Percentiles rank a stretch among this genome's conserved stretches.
Evolutionary conservation across 768 basidiomycete genomes (phyloP).

Genomic region (Trametes elegans): DNA sequence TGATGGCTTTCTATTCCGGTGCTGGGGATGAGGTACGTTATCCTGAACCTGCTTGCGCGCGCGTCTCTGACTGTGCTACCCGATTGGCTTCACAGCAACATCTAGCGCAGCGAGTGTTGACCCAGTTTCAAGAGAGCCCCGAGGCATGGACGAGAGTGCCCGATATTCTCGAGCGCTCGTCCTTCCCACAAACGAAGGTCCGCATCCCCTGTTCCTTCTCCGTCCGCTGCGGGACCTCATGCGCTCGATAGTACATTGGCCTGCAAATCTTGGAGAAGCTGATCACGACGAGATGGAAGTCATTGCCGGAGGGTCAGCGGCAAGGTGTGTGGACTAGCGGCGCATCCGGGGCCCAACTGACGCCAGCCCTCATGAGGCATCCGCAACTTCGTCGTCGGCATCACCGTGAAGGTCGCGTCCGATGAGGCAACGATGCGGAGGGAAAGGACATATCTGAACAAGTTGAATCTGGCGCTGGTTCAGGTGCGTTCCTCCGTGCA

Average conservation of each 20-base stretch:
- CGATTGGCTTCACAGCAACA: slow-evolving; percentile 65
- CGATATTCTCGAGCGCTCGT: slow-evolving; percentile 82
- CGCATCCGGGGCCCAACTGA: not conserved
- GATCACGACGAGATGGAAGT: slow-evolving; percentile 94
- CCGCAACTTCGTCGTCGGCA: slow-evolving; percentile 91
- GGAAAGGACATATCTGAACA: slow-evolving; percentile 94
- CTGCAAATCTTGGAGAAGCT: slow-evolving; percentile 96
- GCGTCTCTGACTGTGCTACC: not conserved
- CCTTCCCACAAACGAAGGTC: slow-evolving; percentile 86
- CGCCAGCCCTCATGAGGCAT: slow-evolving; percentile 55
- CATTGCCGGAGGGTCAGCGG: slow-evolving; percentile 89
- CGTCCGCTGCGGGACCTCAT: not conserved
- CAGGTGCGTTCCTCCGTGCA: slow-evolving; percentile 49
- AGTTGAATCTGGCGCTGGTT: slow-evolving; percentile 94
- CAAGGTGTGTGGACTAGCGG: slow-evolving; percentile 53
- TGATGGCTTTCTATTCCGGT: slow-evolving; percentile 88
- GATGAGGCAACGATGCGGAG: slow-evolving; percentile 86
- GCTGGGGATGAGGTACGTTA: slow-evolving; percentile 72
- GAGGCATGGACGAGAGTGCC: slow-evolving; percentile 98
- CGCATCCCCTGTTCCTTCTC: slow-evolving; percentile 24
- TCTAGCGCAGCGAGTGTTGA: slow-evolving; percentile 89
- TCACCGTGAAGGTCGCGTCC: slow-evolving; percentile 90
- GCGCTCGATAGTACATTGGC: slow-evolving; percentile 75
- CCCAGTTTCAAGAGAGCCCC: slow-evolving; percentile 93
- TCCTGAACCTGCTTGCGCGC: slow-evolving; percentile 9